These are phyloP conservation scores for Fusarium tjaetaba DNA, from an alignment of 2,329 filamentous ascomycete species.

Conservation along the genomic window DNA sequence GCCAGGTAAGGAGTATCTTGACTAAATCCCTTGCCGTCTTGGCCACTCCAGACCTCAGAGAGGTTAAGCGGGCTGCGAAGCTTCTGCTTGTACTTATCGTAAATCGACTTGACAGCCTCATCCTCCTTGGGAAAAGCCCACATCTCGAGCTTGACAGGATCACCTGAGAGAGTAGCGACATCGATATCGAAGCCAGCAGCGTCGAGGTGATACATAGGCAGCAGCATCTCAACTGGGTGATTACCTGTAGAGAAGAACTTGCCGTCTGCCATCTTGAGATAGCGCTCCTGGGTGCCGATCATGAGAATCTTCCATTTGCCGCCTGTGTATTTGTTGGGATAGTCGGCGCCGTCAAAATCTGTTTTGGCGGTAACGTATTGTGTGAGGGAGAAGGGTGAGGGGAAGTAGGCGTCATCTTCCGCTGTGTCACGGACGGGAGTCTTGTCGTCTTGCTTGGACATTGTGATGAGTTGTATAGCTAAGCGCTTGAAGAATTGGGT, in stretches of 20 bases:
- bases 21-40: background rate
- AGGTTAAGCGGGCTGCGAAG: background rate
- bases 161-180: background rate
- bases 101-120: background rate
- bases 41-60: background rate
- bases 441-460: background rate
- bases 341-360: constrained; percentile 5
- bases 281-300: background rate
- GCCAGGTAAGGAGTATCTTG: background rate
- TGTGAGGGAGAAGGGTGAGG: background rate
- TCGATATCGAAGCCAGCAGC: background rate
- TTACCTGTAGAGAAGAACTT: constrained; percentile 1
- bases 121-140: constrained; percentile 4
- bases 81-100: background rate
- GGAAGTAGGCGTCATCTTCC: constrained; percentile 11
- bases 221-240: constrained; percentile 3
- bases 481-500: rapidly evolving
- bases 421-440: background rate
- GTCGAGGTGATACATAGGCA: background rate
- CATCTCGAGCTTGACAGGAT: constrained; percentile 3
- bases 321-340: background rate
- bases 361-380: background rate
- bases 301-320: constrained; percentile 7
- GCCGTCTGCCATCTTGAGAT: constrained; percentile 9
- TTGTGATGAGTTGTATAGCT: background rate